Evolutionary conservation across 306 rosid genomes (phyloP).

Genomic region (Amphicarpaea edgeworthii): DNA sequence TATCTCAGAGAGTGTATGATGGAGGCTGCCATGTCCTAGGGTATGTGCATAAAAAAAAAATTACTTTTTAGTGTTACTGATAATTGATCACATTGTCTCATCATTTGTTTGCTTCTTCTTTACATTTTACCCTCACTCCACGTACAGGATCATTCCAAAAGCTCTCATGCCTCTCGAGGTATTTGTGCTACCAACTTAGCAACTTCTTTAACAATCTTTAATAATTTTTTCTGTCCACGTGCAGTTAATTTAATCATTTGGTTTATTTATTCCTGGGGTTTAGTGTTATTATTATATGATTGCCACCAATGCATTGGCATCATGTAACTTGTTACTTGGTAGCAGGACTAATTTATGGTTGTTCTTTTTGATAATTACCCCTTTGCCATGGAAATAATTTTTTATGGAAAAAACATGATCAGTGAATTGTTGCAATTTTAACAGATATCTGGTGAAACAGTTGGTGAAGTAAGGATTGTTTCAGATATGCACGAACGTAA

Average conservation of each 20-base stretch:
- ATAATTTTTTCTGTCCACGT: conserved; percentile 4
- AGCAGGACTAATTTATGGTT: conserved; percentile 18
- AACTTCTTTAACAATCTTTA: not conserved
- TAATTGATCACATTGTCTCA: conserved; percentile 40
- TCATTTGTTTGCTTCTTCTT: conserved; percentile 36
- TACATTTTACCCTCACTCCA: conserved; percentile 30
- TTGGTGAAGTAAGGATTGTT: conserved; percentile 91
- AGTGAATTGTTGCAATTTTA: conserved; percentile 38
- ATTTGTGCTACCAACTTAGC: conserved; percentile 37
- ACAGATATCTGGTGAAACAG: conserved; percentile 89
- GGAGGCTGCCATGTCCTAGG: conserved; percentile 96
- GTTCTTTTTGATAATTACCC: conserved; percentile 2
- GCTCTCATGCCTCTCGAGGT: conserved; percentile 97
- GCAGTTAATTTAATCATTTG: conserved; percentile 7
- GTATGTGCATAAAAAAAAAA: conserved; percentile 52
- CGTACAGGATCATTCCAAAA: conserved; percentile 87
- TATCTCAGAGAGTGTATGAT: conserved; percentile 81
- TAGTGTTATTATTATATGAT: conserved; percentile 20
- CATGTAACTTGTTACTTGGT: conserved; percentile 27
- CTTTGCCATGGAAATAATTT: conserved; percentile 35
- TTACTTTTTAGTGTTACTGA: conserved; percentile 29
- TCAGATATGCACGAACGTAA: conserved; percentile 96
- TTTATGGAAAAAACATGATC: conserved; percentile 24
- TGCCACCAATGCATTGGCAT: conserved; percentile 20
- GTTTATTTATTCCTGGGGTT: conserved; percentile 28